A percentile compares a stretch with the other conserved stretches of the same genome.
phyloP scores from a whole-genome alignment of 148 eudicot species.

The Polygonum aviculare region DNA sequence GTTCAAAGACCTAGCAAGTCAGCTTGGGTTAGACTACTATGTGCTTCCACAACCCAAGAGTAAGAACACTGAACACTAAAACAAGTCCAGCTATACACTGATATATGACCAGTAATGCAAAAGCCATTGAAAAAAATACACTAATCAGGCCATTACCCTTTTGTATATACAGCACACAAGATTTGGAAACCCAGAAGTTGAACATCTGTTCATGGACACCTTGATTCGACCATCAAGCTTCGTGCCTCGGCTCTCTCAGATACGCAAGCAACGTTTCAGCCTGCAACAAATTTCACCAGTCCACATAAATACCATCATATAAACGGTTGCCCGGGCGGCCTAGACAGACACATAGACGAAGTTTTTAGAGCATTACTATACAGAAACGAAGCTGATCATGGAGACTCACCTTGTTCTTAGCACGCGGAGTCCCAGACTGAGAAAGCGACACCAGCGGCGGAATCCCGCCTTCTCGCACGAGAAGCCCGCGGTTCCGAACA shows the following conservation, averaged over 20 bases:
- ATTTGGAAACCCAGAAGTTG: neutral
- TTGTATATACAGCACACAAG: slow-evolving; percentile 1
- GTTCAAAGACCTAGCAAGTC: slow-evolving; percentile 2
- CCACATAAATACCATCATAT: neutral
- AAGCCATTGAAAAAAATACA: neutral
- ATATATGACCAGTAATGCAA: neutral
- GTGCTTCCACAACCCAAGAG: neutral
- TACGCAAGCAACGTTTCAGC: slow-evolving; percentile 75
- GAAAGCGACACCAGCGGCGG: slow-evolving; percentile 88
- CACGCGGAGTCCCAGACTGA: slow-evolving; percentile 59
- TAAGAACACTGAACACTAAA: neutral
- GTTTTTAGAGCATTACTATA: too few species aligned
- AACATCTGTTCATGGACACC: neutral
- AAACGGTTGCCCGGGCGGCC: too few species aligned
- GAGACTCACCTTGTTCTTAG: slow-evolving; percentile 71
- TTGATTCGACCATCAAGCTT: slow-evolving; percentile 50
- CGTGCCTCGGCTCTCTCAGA: slow-evolving; percentile 82
- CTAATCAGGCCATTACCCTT: neutral
- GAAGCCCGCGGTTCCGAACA: slow-evolving; percentile 48
- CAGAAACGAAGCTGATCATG: neutral
- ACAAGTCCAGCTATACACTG: neutral
- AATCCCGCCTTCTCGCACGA: slow-evolving; percentile 82
- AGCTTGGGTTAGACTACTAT: slow-evolving; percentile 4
- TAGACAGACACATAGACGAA: too few species aligned
- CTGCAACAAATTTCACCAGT: slow-evolving; percentile 18